These are phyloP conservation scores for Pythium grandisporangium DNA, from an alignment of 352 stramenopile species.

Conservation along the genomic window DNA sequence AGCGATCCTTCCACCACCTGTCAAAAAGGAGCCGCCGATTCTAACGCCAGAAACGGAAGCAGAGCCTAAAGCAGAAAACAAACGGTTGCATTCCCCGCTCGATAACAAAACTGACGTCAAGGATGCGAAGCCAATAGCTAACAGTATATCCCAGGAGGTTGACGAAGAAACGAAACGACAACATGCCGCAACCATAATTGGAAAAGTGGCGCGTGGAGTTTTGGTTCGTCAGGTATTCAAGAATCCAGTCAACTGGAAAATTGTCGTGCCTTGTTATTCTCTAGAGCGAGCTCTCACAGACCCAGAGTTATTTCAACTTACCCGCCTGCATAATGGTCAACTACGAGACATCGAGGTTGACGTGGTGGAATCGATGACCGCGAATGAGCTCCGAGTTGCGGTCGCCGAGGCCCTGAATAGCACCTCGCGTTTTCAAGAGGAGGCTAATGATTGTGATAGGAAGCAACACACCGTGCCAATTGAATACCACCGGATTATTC, in stretches of 20 bases:
- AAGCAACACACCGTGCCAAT: not conserved
- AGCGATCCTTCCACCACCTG: too few species aligned
- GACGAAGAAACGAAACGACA: constrained; percentile 8
- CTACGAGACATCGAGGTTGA: constrained; percentile 18
- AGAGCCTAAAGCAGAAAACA: constrained; percentile 2
- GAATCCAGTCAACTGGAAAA: constrained; percentile 40
- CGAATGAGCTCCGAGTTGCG: constrained; percentile 36
- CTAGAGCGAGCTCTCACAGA: constrained; percentile 23
- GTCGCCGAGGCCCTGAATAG: constrained; percentile 33
- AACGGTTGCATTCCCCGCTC: not conserved
- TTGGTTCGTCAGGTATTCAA: constrained; percentile 21
- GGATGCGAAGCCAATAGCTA: not conserved
- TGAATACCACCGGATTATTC: constrained; percentile 28
- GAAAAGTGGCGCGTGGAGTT: constrained; percentile 41
- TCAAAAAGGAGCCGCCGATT: too few species aligned
- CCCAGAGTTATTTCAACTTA: constrained; percentile 13
- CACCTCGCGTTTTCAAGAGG: too few species aligned
- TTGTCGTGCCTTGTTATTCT: constrained; percentile 22
- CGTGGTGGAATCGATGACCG: constrained; percentile 43
- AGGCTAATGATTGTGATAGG: not conserved
- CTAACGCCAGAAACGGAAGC: not conserved
- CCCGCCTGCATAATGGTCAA: not conserved
- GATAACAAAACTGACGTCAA: constrained; percentile 4
- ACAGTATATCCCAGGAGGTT: too few species aligned
- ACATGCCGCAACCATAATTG: constrained; percentile 32